A percentile compares a stretch with the other conserved stretches of the same genome.
phyloP scores from a whole-genome alignment of 169 alveolate species.

The Perkinsus marinus region DNA sequence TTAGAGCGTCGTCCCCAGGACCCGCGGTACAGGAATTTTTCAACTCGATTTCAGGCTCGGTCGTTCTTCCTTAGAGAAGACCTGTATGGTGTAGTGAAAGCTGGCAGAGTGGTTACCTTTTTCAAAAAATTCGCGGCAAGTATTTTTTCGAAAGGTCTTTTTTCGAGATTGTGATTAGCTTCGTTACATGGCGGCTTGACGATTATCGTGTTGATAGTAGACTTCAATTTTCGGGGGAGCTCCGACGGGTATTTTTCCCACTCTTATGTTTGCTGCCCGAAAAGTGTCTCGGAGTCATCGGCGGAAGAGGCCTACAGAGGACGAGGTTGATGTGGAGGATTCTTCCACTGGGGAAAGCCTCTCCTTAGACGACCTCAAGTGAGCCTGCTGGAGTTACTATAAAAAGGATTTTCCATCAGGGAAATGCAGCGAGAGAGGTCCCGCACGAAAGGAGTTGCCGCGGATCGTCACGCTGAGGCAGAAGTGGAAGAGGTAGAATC shows the following conservation, averaged over 20 bases:
- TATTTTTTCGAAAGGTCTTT: too few relatives aligned
- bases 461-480: background rate
- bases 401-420: background rate
- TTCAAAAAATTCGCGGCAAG: too few relatives aligned
- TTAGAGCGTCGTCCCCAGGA: conserved; percentile 46
- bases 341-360: background rate
- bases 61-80: background rate
- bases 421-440: background rate
- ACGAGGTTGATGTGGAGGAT: background rate
- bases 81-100: background rate
- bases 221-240: too few relatives aligned
- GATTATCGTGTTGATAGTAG: too few relatives aligned
- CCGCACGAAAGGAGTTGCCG: background rate
- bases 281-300: background rate
- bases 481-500: background rate
- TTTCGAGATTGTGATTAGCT: too few relatives aligned
- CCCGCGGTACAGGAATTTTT: conserved; percentile 32
- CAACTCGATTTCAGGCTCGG: conserved; percentile 15
- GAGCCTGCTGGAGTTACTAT: background rate
- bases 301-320: background rate
- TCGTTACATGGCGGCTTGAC: too few relatives aligned
- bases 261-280: background rate
- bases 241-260: background rate
- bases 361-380: background rate
- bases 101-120: background rate